Evolutionary conservation across 257 asterid species (phyloP).

Genomic region (Solanum dulcamara): DNA sequence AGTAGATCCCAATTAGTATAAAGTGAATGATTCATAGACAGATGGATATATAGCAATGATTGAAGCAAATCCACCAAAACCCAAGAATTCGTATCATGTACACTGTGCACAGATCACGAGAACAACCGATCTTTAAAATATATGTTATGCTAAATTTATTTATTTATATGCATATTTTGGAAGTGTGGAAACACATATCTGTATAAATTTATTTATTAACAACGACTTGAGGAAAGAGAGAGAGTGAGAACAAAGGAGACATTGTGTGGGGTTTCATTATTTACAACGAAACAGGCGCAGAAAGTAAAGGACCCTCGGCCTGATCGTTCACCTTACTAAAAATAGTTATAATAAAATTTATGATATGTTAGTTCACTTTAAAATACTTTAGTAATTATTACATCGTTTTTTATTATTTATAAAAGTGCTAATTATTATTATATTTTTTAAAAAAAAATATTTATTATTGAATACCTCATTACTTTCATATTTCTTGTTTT

Average conservation of each 20-base stretch:
- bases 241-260: background rate
- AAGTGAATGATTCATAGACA: slow-evolving; percentile 34
- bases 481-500: too few species aligned
- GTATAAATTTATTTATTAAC: background rate
- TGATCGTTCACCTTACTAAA: too few species aligned
- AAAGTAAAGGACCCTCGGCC: slow-evolving; percentile 8
- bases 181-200: background rate
- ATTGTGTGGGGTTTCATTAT: slow-evolving; percentile 14
- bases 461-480: too few species aligned
- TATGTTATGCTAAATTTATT: background rate
- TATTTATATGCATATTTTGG: background rate
- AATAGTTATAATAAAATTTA: background rate
- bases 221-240: background rate
- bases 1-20: slow-evolving; percentile 37
- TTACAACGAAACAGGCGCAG: slow-evolving; percentile 33
- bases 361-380: background rate
- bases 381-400: too few species aligned
- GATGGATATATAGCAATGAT: slow-evolving; percentile 14
- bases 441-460: too few species aligned
- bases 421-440: too few species aligned
- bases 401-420: too few species aligned
- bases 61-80: slow-evolving; percentile 24
- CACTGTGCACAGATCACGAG: slow-evolving; percentile 48
- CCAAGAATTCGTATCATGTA: slow-evolving; percentile 29
- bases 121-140: background rate